These are phyloP conservation scores for Fraxinus quadrangulata DNA, from an alignment of 257 asterid species.

Conservation along the genomic window DNA sequence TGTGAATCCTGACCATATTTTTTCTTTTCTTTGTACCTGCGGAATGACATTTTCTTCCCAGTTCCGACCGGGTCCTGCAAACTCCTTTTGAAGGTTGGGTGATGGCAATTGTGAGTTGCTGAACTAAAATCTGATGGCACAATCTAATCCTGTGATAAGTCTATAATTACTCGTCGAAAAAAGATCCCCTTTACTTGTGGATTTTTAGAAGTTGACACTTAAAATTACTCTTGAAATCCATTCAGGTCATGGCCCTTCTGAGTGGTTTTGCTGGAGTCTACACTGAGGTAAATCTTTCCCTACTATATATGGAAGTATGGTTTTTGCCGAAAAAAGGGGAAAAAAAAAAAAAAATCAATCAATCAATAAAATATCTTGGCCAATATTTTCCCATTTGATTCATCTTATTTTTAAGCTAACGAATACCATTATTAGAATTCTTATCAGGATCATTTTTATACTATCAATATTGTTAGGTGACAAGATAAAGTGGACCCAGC, in stretches of 20 bases:
- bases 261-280: conserved; percentile 99
- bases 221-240: conserved; percentile 24
- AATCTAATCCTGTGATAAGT: neutral
- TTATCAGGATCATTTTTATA: conserved; percentile 17
- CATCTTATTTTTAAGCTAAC: conserved; percentile 15
- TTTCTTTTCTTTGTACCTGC: conserved; percentile 23
- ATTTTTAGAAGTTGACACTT: neutral
- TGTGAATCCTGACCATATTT: conserved; percentile 22
- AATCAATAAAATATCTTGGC: conserved; percentile 18
- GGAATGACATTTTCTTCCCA: conserved; percentile 42
- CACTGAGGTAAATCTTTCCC: conserved; percentile 74
- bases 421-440: conserved; percentile 15
- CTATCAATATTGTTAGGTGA: neutral
- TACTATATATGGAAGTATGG: conserved; percentile 15
- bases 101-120: conserved; percentile 96
- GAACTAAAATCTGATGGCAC: conserved; percentile 26
- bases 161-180: conserved; percentile 17
- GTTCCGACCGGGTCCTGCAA: conserved; percentile 93
- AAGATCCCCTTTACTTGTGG: conserved; percentile 12
- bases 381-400: conserved; percentile 7
- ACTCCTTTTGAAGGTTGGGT: conserved; percentile 93
- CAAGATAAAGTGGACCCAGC: conserved; percentile 1
- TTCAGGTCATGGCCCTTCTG: conserved; percentile 97
- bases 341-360: neutral
- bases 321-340: neutral